Evolutionary conservation across 2,329 filamentous ascomycete species (phyloP).

Genomic region (Aspergillus ochraceus): DNA sequence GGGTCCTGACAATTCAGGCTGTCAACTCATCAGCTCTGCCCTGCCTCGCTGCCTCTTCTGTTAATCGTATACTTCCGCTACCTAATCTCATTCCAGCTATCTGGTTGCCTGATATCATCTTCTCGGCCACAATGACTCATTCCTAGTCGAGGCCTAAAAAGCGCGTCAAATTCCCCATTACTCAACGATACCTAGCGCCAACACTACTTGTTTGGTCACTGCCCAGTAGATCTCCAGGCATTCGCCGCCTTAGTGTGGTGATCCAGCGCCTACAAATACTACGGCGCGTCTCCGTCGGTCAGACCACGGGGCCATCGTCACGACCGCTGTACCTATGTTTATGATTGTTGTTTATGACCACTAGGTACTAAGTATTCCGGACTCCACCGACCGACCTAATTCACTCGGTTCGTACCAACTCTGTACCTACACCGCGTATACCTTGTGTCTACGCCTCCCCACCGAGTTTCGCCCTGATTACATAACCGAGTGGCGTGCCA

Average conservation of each 20-base stretch:
- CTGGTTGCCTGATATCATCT: conserved; percentile 14
- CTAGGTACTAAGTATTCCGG: not conserved
- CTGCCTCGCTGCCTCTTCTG: too few species aligned
- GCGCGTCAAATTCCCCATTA: not conserved
- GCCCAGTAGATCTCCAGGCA: conserved; percentile 1
- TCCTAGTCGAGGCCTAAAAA: conserved; percentile 12
- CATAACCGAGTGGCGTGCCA: conserved; percentile 20
- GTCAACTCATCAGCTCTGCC: not conserved
- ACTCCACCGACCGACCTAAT: too few species aligned
- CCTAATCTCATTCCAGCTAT: not conserved
- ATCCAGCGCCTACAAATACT: conserved; percentile 13
- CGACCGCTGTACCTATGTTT: not conserved
- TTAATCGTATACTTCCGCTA: not conserved
- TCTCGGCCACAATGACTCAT: conserved; percentile 10
- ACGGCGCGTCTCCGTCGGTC: conserved; percentile 7
- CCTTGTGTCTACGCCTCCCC: not conserved
- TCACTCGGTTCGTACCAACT: too few species aligned
- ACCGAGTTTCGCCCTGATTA: not conserved
- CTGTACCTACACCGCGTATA: not conserved
- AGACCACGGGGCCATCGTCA: conserved; percentile 13
- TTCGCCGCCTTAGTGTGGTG: not conserved
- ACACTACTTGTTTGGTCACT: not conserved
- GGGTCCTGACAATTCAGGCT: not conserved
- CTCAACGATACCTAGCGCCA: not conserved
- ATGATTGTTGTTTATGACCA: not conserved